Percentiles rank a stretch among this genome's conserved stretches.
phyloP scores from a whole-genome alignment of 305 asterid genomes.

The Fraxinus ornus region DNA sequence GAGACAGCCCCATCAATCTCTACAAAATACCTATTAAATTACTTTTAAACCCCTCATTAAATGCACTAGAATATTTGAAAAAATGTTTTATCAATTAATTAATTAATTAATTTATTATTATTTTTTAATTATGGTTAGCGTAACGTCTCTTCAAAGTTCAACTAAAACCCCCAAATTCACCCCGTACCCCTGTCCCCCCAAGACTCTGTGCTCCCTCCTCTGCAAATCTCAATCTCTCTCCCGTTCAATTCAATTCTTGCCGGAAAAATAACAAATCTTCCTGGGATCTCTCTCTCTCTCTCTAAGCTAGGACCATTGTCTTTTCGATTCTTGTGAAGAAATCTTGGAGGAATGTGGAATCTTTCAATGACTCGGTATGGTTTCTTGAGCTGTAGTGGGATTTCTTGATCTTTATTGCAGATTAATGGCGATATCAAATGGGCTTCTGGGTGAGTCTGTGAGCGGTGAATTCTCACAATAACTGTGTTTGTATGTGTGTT shows the following conservation, averaged over 20 bases:
- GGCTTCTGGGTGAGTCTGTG: conserved; percentile 38
- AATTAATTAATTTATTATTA: conserved; percentile 6
- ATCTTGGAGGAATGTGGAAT: conserved; percentile 42
- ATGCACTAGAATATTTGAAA: conserved; percentile 19
- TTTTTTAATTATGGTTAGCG: conserved; percentile 34
- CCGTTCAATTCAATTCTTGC: conserved; percentile 33
- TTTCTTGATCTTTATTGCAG: conserved; percentile 57
- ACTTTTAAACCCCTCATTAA: neutral
- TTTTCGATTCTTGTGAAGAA: conserved; percentile 1
- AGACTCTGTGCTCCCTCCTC: conserved; percentile 36
- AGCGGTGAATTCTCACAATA: conserved; percentile 30
- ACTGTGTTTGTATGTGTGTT: conserved; percentile 26
- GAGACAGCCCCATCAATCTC: conserved; percentile 22
- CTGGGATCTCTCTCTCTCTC: neutral
- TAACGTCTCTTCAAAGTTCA: conserved; percentile 59
- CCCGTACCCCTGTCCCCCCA: conserved; percentile 18
- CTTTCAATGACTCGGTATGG: conserved; percentile 36
- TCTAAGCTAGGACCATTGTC: conserved; percentile 21
- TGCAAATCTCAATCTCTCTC: conserved; percentile 22
- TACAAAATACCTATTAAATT: conserved; percentile 4
- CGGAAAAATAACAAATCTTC: conserved; percentile 29
- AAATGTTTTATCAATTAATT: neutral
- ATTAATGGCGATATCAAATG: conserved; percentile 31
- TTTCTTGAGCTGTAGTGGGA: conserved; percentile 45
- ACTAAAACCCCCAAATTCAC: conserved; percentile 47